Percentiles rank a stretch among this genome's conserved stretches.
These are phyloP conservation scores for Calonectria leucothoes DNA, from an alignment of 2,329 filamentous ascomycete species.

Conservation along the genomic window DNA sequence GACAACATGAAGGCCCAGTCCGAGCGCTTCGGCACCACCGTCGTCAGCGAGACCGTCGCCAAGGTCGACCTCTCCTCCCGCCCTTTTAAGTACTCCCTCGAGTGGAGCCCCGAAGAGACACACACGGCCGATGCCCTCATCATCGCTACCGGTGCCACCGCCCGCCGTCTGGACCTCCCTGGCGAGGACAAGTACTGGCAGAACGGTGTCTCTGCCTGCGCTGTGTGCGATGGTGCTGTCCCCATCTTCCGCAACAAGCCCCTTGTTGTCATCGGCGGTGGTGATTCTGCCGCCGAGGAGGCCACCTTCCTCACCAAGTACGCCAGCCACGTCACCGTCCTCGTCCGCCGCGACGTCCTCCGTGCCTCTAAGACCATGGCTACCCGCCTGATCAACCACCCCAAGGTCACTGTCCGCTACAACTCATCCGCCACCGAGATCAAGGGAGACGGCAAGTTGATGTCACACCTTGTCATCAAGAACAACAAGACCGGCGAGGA, in stretches of 20 bases:
- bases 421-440: slow-evolving; percentile 86
- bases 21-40: slow-evolving; percentile 89
- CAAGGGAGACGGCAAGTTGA: slow-evolving; percentile 85
- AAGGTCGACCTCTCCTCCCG: slow-evolving; percentile 85
- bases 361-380: slow-evolving; percentile 94
- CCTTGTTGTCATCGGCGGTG: slow-evolving; percentile 94
- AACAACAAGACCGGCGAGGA: slow-evolving; percentile 80
- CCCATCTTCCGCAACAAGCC: slow-evolving; percentile 98
- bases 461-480: slow-evolving; percentile 88
- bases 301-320: slow-evolving; percentile 98
- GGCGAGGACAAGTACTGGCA: slow-evolving; percentile 99
- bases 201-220: slow-evolving; percentile 94
- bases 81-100: slow-evolving; percentile 94
- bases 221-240: slow-evolving; percentile 95
- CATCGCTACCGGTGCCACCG: slow-evolving; percentile 94
- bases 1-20: slow-evolving; percentile 95
- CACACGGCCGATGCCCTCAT: slow-evolving; percentile 94
- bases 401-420: slow-evolving; percentile 92
- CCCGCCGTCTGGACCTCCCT: slow-evolving; percentile 81
- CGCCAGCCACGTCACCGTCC: slow-evolving; percentile 91
- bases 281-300: slow-evolving; percentile 97
- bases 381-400: slow-evolving; percentile 81
- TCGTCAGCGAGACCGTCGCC: slow-evolving; percentile 92
- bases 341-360: slow-evolving; percentile 88
- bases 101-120: slow-evolving; percentile 84